Evolutionary conservation across 768 basidiomycete genomes (phyloP).

Genomic region (Tulasnella sp.): DNA sequence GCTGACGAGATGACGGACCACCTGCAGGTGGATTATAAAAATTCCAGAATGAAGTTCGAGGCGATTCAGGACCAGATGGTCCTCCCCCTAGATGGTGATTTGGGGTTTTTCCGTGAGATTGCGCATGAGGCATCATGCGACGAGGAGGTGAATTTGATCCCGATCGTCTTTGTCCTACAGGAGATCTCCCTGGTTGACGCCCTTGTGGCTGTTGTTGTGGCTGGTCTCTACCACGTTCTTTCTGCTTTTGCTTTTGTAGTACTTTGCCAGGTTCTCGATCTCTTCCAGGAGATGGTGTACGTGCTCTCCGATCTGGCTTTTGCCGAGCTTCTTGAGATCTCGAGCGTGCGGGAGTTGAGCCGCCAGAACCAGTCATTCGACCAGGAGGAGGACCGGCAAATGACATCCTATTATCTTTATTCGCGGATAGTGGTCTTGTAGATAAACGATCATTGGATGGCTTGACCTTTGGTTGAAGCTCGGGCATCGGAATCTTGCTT

Average conservation of each 20-base stretch:
- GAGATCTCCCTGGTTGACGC: constrained; percentile 4
- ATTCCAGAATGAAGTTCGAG: constrained; percentile 4
- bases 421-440: neutral
- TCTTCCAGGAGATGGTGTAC: neutral
- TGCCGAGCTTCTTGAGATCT: too few species aligned
- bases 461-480: constrained; percentile 41
- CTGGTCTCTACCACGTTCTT: constrained; percentile 20
- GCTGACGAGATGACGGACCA: too few species aligned
- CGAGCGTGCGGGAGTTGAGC: too few species aligned
- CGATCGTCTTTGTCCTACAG: constrained; percentile 27
- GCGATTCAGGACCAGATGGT: constrained; percentile 1
- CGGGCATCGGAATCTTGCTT: constrained; percentile 80
- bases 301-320: too few species aligned
- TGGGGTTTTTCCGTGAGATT: neutral
- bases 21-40: constrained; percentile 5
- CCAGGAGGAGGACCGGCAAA: too few species aligned
- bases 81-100: neutral
- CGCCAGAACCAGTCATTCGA: too few species aligned
- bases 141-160: constrained; percentile 22
- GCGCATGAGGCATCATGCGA: neutral
- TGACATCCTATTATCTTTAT: too few species aligned
- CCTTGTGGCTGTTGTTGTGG: constrained; percentile 25
- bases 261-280: neutral
- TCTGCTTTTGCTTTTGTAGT: constrained; percentile 5
- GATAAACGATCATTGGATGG: constrained; percentile 1